phyloP scores from a whole-genome alignment of 805 yeast species.

The Starmera caribaea region DNA sequence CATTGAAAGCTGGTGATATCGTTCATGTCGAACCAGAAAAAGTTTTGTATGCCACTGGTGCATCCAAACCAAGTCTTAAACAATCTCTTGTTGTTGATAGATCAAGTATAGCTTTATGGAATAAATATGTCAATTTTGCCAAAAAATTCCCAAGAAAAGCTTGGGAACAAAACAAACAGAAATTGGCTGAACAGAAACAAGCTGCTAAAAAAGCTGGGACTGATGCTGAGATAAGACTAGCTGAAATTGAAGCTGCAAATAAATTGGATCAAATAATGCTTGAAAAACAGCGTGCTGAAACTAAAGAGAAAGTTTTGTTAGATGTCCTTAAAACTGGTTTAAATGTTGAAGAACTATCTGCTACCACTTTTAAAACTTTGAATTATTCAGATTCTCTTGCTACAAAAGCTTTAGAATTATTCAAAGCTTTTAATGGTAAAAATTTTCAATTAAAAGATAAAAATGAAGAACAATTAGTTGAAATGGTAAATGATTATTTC shows the following conservation, averaged over 20 bases:
- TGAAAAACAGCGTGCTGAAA: slow-evolving; percentile 13
- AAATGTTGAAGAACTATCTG: slow-evolving; percentile 6
- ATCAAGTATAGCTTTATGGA: slow-evolving; percentile 68
- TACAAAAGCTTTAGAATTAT: slow-evolving; percentile 15
- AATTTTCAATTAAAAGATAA: slow-evolving; percentile 9
- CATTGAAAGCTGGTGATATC: slow-evolving; percentile 75
- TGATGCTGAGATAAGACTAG: slow-evolving; percentile 11
- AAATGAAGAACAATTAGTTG: slow-evolving; percentile 1
- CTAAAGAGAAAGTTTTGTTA: slow-evolving; percentile 7
- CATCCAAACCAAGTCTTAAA: slow-evolving; percentile 66
- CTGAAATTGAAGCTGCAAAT: slow-evolving; percentile 9
- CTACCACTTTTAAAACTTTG: slow-evolving; percentile 5
- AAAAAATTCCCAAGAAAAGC: slow-evolving; percentile 32
- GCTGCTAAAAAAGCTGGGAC: slow-evolving; percentile 9
- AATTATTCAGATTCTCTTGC: slow-evolving; percentile 11
- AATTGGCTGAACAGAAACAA: slow-evolving; percentile 22
- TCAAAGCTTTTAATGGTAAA: not conserved
- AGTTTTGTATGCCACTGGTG: slow-evolving; percentile 79
- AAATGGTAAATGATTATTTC: slow-evolving; percentile 6
- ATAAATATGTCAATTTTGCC: slow-evolving; percentile 54
- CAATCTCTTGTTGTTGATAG: slow-evolving; percentile 63
- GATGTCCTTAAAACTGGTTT: slow-evolving; percentile 10
- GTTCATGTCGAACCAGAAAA: slow-evolving; percentile 80
- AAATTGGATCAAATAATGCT: slow-evolving; percentile 14
- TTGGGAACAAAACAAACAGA: slow-evolving; percentile 23